Percentiles rank a stretch among this genome's conserved stretches.
Evolutionary conservation across 1,284 basidiomycete genomes (phyloP).

Genomic region (Trichosporon ovoides): DNA sequence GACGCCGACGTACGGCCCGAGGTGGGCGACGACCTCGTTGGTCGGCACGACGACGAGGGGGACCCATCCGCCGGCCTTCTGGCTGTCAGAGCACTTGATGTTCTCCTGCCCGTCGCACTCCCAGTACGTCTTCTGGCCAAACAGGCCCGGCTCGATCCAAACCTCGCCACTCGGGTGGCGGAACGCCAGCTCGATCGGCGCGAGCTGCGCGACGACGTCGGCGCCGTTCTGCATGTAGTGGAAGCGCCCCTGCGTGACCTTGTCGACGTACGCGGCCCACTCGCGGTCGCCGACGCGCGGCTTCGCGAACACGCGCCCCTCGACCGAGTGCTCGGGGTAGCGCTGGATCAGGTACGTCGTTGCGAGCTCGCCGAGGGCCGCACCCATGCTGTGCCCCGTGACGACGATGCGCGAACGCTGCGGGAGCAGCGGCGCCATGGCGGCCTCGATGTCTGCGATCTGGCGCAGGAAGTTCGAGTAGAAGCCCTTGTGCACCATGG

Average conservation of each 20-base stretch:
- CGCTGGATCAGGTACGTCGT: conserved; percentile 15
- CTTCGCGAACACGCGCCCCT: conserved; percentile 19
- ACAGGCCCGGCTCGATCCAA: conserved; percentile 11
- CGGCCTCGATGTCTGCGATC: conserved; percentile 7
- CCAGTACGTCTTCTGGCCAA: neutral
- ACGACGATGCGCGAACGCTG: conserved; percentile 17
- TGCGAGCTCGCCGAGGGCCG: conserved; percentile 17
- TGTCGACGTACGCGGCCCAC: conserved; percentile 28
- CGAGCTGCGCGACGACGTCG: conserved; percentile 27
- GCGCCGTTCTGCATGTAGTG: conserved; percentile 27
- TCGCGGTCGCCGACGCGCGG: conserved; percentile 26
- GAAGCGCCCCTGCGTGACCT: conserved; percentile 11
- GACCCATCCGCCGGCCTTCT: neutral
- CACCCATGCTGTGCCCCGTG: conserved; percentile 28
- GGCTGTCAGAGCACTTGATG: neutral
- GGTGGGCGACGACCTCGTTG: neutral
- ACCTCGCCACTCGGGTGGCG: conserved; percentile 23
- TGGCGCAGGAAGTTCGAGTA: conserved; percentile 23
- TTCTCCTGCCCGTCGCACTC: conserved; percentile 28
- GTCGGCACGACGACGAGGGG: neutral
- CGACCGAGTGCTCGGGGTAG: conserved; percentile 8
- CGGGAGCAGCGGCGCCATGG: conserved; percentile 8
- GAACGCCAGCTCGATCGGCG: conserved; percentile 23
- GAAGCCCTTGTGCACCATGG: conserved; percentile 24
- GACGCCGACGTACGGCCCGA: neutral